A percentile compares a stretch with the other conserved stretches of the same genome.
These are phyloP conservation scores for Abrus precatorius DNA, from an alignment of 306 rosid species.

Conservation along the genomic window DNA sequence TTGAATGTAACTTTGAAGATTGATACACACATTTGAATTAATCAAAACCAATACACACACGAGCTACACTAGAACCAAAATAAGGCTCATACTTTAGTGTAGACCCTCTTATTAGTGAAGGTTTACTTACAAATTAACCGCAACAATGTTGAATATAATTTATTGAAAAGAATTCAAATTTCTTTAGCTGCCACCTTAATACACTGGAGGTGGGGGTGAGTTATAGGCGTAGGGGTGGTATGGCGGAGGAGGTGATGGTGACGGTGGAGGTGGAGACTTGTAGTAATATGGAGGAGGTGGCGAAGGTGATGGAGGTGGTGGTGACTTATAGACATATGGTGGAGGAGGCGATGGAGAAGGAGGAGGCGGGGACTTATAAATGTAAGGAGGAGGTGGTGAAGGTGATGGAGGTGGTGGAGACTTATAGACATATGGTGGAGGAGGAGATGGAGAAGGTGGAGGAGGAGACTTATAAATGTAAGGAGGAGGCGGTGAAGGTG, in stretches of 20 bases:
- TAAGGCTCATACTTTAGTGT: neutral
- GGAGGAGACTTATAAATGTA: conserved; percentile 6
- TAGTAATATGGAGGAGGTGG: too few species aligned
- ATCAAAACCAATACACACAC: neutral
- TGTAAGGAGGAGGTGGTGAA: conserved; percentile 21
- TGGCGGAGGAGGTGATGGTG: conserved; percentile 27
- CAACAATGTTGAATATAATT: neutral
- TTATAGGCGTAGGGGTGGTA: conserved; percentile 10
- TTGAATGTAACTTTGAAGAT: neutral
- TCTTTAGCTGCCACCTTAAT: neutral
- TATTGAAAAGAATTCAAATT: conserved; percentile 2
- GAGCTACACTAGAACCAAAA: neutral
- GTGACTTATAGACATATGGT: conserved; percentile 8
- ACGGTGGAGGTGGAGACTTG: neutral
- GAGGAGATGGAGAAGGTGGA: conserved; percentile 13
- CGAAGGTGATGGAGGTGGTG: conserved; percentile 16
- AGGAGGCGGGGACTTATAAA: neutral
- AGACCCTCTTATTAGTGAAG: neutral
- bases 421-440: neutral
- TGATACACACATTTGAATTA: neutral
- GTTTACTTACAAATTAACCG: neutral
- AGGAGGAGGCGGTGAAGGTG: conserved; percentile 23
- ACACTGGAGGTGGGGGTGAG: conserved; percentile 24
- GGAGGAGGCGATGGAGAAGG: conserved; percentile 21
- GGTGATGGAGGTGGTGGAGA: conserved; percentile 26